Conservation (phyloP, 805 yeast genomes). For the Cyberlindnera japonica region DNA sequence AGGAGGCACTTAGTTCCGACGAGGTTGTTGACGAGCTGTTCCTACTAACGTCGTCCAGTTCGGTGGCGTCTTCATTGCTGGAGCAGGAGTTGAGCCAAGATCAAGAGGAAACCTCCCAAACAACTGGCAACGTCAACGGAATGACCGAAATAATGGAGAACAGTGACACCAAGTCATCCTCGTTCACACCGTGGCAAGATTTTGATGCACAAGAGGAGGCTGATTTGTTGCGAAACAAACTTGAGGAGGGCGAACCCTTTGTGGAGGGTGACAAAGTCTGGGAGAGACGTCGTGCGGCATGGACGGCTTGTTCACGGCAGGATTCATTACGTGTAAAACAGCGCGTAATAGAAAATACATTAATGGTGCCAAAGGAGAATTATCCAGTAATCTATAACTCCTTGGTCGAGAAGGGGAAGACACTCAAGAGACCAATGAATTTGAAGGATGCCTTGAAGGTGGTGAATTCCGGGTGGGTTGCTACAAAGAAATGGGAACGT, state of each 20-base stretch:
- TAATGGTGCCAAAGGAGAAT: constrained; percentile 42
- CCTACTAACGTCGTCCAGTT: constrained; percentile 36
- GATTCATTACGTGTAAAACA: constrained; percentile 17
- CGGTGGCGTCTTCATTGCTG: constrained; percentile 24
- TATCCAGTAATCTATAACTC: constrained; percentile 62
- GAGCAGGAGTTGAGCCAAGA: constrained; percentile 21
- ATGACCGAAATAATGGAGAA: constrained; percentile 23
- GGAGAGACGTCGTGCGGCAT: constrained; percentile 62
- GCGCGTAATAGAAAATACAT: constrained; percentile 23
- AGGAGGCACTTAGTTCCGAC: constrained; percentile 46
- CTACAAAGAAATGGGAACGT: constrained; percentile 68
- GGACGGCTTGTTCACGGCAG: constrained; percentile 48
- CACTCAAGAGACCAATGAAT: constrained; percentile 67
- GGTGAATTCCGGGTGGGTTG: constrained; percentile 82
- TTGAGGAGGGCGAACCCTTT: constrained; percentile 33
- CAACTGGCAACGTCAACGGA: constrained; percentile 12
- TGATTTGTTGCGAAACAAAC: constrained; percentile 6
- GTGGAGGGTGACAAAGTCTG: constrained; percentile 59
- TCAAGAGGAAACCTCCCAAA: constrained; percentile 12
- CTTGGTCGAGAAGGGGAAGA: constrained; percentile 66
- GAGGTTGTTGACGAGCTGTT: constrained; percentile 50
- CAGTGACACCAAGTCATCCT: constrained; percentile 8
- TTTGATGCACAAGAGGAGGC: constrained; percentile 33
- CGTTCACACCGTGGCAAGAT: constrained; percentile 18
- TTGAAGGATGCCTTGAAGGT: constrained; percentile 68